Evolutionary conservation across 768 basidiomycete genomes (phyloP).

Genomic region (Naganishia friedmannii): DNA sequence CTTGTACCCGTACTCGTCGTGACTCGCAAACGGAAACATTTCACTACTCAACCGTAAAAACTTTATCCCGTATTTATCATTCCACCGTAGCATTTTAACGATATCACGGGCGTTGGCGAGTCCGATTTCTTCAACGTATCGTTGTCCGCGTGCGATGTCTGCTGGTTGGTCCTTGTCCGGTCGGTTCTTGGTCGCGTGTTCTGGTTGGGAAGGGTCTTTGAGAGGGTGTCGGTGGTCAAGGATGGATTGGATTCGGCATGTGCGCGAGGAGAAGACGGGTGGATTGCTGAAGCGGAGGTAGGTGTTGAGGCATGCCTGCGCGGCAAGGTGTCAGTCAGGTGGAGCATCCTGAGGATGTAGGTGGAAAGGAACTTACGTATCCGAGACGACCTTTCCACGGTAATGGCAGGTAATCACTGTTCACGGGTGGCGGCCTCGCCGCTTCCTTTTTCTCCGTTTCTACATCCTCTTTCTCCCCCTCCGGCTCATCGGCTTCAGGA

Average conservation of each 20-base stretch:
- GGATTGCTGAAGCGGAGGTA: constrained; percentile 32
- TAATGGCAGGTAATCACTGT: constrained; percentile 31
- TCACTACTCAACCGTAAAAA: constrained; percentile 86
- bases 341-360: neutral
- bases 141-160: constrained; percentile 21
- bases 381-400: constrained; percentile 33
- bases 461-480: constrained; percentile 15
- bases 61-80: constrained; percentile 61
- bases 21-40: constrained; percentile 90
- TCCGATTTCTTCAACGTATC: constrained; percentile 30
- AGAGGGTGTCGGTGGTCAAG: constrained; percentile 31
- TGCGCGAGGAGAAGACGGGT: constrained; percentile 29
- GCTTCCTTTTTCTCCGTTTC: constrained; percentile 26
- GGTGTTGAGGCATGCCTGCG: constrained; percentile 31
- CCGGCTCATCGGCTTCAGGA: constrained; percentile 15
- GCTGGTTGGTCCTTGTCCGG: constrained; percentile 29
- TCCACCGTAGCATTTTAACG: constrained; percentile 34
- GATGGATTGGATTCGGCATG: constrained; percentile 31
- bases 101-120: constrained; percentile 31
- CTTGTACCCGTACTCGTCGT: constrained; percentile 73
- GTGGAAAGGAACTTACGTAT: constrained; percentile 11
- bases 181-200: constrained; percentile 32
- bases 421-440: constrained; percentile 28
- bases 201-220: constrained; percentile 22
- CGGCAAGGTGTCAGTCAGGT: neutral